Percentiles rank a stretch among this genome's conserved stretches.
Evolutionary conservation across 2,329 filamentous ascomycete genomes (phyloP).

Genomic region (Fusarium denticulatum): DNA sequence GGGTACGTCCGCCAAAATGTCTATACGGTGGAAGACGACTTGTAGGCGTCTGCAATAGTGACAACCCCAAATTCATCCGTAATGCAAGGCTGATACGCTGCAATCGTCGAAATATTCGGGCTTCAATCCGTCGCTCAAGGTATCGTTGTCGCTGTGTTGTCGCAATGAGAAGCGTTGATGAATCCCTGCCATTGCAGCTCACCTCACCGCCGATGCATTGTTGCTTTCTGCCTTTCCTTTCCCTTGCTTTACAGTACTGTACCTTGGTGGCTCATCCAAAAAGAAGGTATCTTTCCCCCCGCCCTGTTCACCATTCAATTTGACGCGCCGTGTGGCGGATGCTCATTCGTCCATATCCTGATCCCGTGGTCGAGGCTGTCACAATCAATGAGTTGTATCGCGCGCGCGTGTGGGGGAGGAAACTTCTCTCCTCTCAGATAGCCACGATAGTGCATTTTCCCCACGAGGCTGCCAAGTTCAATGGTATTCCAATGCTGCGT

Average conservation of each 20-base stretch:
- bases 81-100: background rate
- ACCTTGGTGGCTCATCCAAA: background rate
- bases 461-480: slow-evolving; percentile 24
- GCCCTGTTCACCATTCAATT: background rate
- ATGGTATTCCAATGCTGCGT: slow-evolving; percentile 1
- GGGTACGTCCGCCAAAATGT: background rate
- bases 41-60: background rate
- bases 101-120: background rate
- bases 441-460: slow-evolving; percentile 19
- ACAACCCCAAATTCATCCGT: background rate
- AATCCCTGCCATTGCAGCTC: slow-evolving; percentile 19
- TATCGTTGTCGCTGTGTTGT: background rate
- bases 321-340: slow-evolving; percentile 40
- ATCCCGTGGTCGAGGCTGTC: slow-evolving; percentile 21
- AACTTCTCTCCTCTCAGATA: slow-evolving; percentile 11
- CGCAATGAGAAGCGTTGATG: background rate
- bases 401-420: slow-evolving; percentile 16
- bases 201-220: slow-evolving; percentile 30
- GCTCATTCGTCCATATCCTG: slow-evolving; percentile 35
- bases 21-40: background rate
- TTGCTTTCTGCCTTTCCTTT: slow-evolving; percentile 14
- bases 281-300: background rate
- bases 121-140: background rate
- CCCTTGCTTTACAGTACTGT: background rate
- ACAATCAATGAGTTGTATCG: slow-evolving; percentile 5